Base-by-base conservation (phyloP, 2,329 filamentous ascomycete species). In the Colletotrichum sp. region DNA sequence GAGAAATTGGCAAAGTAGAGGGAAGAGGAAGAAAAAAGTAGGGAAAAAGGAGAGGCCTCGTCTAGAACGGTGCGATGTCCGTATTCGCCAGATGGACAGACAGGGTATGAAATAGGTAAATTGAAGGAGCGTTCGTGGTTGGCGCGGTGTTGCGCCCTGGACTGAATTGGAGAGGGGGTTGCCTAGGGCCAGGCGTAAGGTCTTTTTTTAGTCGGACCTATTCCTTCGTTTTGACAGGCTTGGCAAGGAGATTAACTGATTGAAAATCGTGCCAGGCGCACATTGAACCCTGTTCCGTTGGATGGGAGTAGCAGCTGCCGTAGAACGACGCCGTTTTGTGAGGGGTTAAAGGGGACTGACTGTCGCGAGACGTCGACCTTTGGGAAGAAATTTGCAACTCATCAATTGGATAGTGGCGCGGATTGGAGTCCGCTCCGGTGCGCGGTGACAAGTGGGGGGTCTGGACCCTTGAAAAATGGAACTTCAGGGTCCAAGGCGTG, bases 391-490 rank as follows among this genome's bases (percentile, higher is more conserved):
- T 75, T 75, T 75, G 73, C 73, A 64, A 75, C 63, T 57, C 69
- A 48, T 68, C 72, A 57, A 75, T 75, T 48, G 73, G 73, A 68
- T 64, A 72, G 66, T 72, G 69, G 32, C 55, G 63, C 57, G 73
- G 73, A 75, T 73, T 72, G 69, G 63, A 28, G 69, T 75, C 57
- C 55, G 71, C 68, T 73, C 61, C 59, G 55, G 73, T 75, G 73
- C 26, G 73, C 64, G 63, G 30, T 64, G 63, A 68, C 63, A 75
- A 75, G 73, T 75, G 73, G 73, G 73, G 68, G 39, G 26, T 34
- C 73, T 75, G 63, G 73, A 75, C 73, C 73, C 73, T 75, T 75
- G 73, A 72, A 75, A 75, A 73, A 63, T 75, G 73, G 73, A 75
- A 75, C 73, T 75, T 75, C 73, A 75, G 73, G 73, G 73, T 75